A percentile compares a stretch with the other conserved stretches of the same genome.
These are phyloP conservation scores for Ceratobasidium sp. DNA, from an alignment of 1,284 basidiomycete species.

Conservation along the genomic window DNA sequence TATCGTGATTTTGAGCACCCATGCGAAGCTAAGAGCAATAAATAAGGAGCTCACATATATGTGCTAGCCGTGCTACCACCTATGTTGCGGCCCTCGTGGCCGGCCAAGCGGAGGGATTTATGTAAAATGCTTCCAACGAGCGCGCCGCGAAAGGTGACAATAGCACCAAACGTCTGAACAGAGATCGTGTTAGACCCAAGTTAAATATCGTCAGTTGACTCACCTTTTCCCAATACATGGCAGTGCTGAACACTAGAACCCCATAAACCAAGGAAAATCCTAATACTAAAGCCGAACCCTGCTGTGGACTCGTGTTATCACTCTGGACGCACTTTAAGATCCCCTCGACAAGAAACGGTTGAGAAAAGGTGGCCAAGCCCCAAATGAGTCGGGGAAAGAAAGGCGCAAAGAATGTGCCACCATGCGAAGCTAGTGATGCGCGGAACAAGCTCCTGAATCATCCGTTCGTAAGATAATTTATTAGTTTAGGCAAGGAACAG, in stretches of 20 bases:
- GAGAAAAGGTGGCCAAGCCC: not conserved
- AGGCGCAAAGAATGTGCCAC: not conserved
- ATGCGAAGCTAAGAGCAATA: not conserved
- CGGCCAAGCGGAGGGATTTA: constrained; percentile 4
- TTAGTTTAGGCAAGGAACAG: not conserved
- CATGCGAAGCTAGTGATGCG: not conserved
- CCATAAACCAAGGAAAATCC: constrained; percentile 20
- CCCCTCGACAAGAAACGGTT: constrained; percentile 9
- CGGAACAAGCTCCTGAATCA: not conserved
- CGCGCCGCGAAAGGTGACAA: constrained; percentile 5
- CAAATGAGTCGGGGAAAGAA: not conserved
- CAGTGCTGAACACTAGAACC: constrained; percentile 9
- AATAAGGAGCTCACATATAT: constrained; percentile 22
- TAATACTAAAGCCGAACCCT: constrained; percentile 6
- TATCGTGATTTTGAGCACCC: not conserved
- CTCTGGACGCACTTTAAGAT: not conserved
- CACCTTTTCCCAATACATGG: constrained; percentile 30
- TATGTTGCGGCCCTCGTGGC: constrained; percentile 7
- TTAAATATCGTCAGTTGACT: not conserved
- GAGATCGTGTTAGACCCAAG: not conserved
- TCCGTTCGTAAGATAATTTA: not conserved
- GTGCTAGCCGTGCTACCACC: constrained; percentile 10
- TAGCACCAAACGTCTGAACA: not conserved
- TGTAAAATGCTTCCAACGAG: constrained; percentile 11
- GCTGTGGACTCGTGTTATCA: not conserved